phyloP scores from a whole-genome alignment of 2,329 filamentous ascomycete genomes.

The Zasmidium angulare region DNA sequence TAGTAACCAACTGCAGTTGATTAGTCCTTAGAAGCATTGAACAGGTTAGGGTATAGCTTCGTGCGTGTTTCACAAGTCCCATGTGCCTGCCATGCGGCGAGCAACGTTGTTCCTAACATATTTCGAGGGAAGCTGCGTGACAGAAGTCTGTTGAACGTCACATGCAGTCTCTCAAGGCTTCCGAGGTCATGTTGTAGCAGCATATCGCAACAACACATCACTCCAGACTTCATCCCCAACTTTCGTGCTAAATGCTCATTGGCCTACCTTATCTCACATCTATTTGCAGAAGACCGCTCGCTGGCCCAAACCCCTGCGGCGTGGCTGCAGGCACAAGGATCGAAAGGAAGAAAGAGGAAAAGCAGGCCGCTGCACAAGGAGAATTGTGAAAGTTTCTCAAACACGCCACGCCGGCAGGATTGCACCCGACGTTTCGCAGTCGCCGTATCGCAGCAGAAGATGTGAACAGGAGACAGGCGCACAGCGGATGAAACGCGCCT shows the following conservation, averaged over 20 bases:
- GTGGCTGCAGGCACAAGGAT: neutral
- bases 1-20: no score
- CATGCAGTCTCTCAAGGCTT: neutral
- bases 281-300: no score
- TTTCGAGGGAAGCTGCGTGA: neutral
- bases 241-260: neutral
- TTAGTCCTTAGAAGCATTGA: no score
- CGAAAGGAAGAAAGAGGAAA: neutral
- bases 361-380: neutral
- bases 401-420: neutral
- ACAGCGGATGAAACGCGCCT: neutral
- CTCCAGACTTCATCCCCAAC: neutral
- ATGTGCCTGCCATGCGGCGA: no score
- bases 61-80: no score
- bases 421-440: neutral
- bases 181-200: neutral
- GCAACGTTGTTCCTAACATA: no score
- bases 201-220: neutral
- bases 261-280: neutral
- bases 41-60: no score
- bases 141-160: neutral
- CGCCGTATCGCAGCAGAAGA: no score
- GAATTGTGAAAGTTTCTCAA: neutral
- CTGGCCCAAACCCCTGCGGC: no score
- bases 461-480: neutral